Conservation (phyloP, 2,329 filamentous ascomycete genomes). For the Didymosphaeria variabile region DNA sequence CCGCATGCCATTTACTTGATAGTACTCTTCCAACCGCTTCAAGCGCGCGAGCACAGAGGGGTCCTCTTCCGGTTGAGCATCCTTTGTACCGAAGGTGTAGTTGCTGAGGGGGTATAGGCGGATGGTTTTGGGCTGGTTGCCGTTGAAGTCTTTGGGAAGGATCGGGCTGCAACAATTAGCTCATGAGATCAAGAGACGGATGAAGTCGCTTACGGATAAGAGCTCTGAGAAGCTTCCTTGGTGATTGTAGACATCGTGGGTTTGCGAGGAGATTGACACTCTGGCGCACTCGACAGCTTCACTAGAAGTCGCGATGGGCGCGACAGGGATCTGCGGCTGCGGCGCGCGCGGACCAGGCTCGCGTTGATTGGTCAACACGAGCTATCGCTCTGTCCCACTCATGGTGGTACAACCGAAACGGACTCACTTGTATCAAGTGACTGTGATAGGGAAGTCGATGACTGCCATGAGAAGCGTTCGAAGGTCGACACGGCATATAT, state of each 20-base stretch:
- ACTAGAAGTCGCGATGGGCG: constrained; percentile 13
- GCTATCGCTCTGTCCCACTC: not conserved
- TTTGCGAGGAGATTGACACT: not conserved
- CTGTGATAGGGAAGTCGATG: no score
- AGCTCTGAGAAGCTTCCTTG: constrained; percentile 77
- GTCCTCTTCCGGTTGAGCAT: constrained; percentile 97
- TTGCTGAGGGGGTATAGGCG: constrained; percentile 94
- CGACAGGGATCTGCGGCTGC: constrained; percentile 21
- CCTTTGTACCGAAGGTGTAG: constrained; percentile 98
- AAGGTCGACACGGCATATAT: no score
- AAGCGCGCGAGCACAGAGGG: constrained; percentile 92
- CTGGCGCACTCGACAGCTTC: constrained; percentile 15
- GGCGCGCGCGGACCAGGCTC: constrained; percentile 12
- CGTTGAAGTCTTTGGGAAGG: constrained; percentile 83
- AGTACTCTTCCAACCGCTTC: constrained; percentile 96
- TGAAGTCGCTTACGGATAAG: constrained; percentile 64
- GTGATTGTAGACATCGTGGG: constrained; percentile 82
- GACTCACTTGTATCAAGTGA: no score
- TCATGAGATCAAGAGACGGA: not conserved
- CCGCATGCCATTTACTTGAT: constrained; percentile 90
- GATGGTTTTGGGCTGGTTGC: constrained; percentile 88
- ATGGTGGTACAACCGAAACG: not conserved
- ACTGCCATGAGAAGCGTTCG: no score
- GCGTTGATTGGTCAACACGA: constrained; percentile 8
- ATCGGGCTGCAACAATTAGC: constrained; percentile 65